Conservation (phyloP, 164 flowering plant genomes). For the Magnolia changhungtana region DNA sequence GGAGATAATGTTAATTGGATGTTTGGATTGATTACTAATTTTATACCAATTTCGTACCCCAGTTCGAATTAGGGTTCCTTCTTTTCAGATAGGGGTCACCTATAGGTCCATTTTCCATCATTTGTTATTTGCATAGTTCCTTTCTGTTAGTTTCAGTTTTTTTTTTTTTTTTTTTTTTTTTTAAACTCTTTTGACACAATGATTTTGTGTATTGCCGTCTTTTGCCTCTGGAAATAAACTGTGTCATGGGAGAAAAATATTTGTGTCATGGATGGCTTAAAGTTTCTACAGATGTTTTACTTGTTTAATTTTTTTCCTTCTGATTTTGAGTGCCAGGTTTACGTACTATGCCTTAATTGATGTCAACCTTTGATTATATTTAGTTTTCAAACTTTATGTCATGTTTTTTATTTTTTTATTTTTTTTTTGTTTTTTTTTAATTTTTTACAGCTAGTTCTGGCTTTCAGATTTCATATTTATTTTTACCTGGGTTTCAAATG, state of each 20-base stretch:
- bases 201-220: too few relatives aligned
- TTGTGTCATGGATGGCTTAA: neutral
- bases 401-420: neutral
- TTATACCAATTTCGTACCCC: neutral
- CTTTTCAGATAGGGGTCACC: neutral
- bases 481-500: neutral
- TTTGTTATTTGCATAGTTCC: neutral
- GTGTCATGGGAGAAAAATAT: neutral
- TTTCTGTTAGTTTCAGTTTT: neutral
- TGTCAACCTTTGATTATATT: neutral
- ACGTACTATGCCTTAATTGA: too few relatives aligned
- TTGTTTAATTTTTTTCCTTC: too few relatives aligned
- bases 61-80: neutral
- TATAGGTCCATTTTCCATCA: neutral
- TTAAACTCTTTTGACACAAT: neutral
- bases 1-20: neutral
- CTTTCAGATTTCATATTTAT: neutral
- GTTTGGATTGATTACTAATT: neutral
- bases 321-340: too few relatives aligned
- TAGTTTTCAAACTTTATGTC: neutral
- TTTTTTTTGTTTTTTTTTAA: neutral
- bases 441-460: neutral
- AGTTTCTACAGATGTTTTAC: neutral
- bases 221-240: too few relatives aligned
- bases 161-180: too few relatives aligned